These are phyloP conservation scores for Chytridium lagenaria DNA, from an alignment of 371 early-diverging fungal species.

Conservation along the genomic window DNA sequence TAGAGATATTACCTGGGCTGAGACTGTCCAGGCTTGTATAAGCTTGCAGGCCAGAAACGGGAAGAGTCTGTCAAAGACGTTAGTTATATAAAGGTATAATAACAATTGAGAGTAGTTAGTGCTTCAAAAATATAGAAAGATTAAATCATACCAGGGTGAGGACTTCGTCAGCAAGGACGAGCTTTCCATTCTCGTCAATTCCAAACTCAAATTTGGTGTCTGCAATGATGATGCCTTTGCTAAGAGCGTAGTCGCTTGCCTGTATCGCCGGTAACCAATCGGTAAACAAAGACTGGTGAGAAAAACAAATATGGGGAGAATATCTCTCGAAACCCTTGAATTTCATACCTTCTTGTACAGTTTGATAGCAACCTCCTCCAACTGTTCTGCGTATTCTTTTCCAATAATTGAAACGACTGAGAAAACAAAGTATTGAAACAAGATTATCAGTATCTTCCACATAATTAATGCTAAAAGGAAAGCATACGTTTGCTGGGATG, in stretches of 20 bases:
- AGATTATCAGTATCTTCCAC: too few relatives aligned
- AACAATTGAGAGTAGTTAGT: not conserved
- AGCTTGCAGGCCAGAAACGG: conserved; percentile 91
- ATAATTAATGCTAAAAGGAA: too few relatives aligned
- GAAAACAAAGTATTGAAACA: conserved; percentile 10
- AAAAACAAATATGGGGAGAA: too few relatives aligned
- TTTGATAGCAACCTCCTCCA: conserved; percentile 65
- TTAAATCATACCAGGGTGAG: conserved; percentile 86
- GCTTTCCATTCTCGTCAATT: conserved; percentile 76
- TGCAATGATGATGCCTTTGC: conserved; percentile 94
- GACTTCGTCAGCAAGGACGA: conserved; percentile 93
- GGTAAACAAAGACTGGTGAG: not conserved
- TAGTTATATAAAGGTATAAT: not conserved
- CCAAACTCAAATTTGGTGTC: conserved; percentile 99
- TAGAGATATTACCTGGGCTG: conserved; percentile 93
- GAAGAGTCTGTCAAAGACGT: conserved; percentile 78
- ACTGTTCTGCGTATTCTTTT: conserved; percentile 66
- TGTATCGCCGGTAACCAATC: conserved; percentile 12
- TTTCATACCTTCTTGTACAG: conserved; percentile 66
- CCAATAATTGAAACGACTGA: conserved; percentile 87
- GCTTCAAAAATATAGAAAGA: not conserved
- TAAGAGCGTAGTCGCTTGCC: conserved; percentile 83
- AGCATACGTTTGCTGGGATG: conserved; percentile 81
- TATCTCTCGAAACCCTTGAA: too few relatives aligned
- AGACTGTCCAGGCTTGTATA: conserved; percentile 77